These are phyloP conservation scores for Flaveria floridana DNA, from an alignment of 140 eudicot genomes.

Conservation along the genomic window DNA sequence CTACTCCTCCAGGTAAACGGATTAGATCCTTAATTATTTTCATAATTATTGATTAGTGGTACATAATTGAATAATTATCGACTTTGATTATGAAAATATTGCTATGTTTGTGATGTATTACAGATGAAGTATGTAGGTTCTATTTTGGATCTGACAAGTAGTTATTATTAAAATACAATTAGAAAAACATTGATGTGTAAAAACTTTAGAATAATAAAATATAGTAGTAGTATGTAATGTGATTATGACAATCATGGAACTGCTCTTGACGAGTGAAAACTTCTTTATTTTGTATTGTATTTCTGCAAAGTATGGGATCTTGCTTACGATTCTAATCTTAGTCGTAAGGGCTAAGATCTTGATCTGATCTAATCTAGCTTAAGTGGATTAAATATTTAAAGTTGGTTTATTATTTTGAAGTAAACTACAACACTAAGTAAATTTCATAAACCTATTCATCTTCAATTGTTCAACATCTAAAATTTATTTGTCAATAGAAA, in stretches of 20 bases:
- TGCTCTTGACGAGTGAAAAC: neutral
- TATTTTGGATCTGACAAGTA: neutral
- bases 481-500: too few species aligned
- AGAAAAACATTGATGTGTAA: too few species aligned
- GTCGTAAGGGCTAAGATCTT: neutral
- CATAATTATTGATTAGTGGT: neutral
- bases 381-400: neutral
- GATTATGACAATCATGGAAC: neutral
- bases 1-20: slow-evolving; percentile 44
- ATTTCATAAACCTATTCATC: neutral
- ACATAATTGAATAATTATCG: neutral
- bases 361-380: neutral
- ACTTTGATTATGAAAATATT: too few species aligned
- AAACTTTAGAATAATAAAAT: too few species aligned
- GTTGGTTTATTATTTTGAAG: neutral
- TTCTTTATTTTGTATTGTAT: too few species aligned
- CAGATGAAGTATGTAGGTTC: neutral
- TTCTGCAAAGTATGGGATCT: neutral
- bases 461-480: neutral
- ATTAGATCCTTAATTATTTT: neutral
- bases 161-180: too few species aligned
- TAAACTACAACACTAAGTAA: neutral
- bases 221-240: neutral
- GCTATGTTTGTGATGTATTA: neutral
- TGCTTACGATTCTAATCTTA: neutral